Base-by-base conservation (phyloP, 2,329 filamentous ascomycete species). In the Tolypocladium paradoxum region DNA sequence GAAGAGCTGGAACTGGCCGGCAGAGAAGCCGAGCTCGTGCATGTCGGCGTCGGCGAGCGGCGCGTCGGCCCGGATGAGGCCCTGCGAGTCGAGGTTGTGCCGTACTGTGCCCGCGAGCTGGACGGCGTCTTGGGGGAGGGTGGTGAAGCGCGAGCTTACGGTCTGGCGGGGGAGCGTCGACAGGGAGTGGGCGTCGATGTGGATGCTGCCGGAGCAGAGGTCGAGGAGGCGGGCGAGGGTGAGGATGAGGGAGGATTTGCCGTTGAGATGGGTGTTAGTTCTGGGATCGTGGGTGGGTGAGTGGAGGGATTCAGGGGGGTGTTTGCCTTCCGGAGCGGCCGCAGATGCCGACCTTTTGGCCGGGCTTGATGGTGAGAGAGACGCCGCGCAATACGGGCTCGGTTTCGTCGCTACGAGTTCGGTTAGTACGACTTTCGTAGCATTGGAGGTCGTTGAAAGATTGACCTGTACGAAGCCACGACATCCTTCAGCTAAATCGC, bases 81-180 rank as follows among this genome's bases (percentile, higher is more conserved):
- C 55, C 12, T 64, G 57, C 0, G 76, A 75, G 51, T 78, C 76
- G 1, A 76, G 65, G 49, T 80, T 81, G 20, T 69, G 59, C 9
- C 73, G 70, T 1, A 80, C 65, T 0, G 65, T 72, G n/a, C 73
- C 75, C 1, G 69, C 65, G 1, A 79, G 64, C 3, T 68, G 65
- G 29, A 76, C 68, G 0, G 76, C 68, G 34, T 79, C 76, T 62
- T 80, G 77, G 0, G 77, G 74, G 4, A 80, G 62, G 1, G 70
- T 68, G 18, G 71, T 70, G 7, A 79, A 63, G 2, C 68, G 64
- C 0, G 66, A 64, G 37, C 77, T 73, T 18, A 79, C 66, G 0
- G 62, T 59, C 38, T 75, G 65, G 6, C 71, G 73, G 0, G 71
- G 64, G 2, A 78, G 55, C 2, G 57, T 65, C 2, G 68, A 52